A percentile compares a stretch with the other conserved stretches of the same genome.
Evolutionary conservation across 2,329 filamentous ascomycete species (phyloP).

Genomic region (Pseudopithomyces chartarum): DNA sequence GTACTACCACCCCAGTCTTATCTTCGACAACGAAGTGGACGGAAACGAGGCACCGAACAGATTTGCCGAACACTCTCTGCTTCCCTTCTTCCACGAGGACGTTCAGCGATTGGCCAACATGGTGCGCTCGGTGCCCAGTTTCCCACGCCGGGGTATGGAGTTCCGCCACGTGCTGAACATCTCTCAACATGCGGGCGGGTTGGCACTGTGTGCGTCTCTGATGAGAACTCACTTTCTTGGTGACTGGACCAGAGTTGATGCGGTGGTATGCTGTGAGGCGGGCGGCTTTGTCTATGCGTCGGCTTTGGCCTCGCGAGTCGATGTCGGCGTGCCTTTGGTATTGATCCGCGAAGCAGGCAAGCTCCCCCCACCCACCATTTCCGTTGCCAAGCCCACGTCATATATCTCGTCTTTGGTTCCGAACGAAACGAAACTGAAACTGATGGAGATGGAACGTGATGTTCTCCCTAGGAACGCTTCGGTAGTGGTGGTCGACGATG

Average conservation of each 20-base stretch:
- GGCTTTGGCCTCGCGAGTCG: slow-evolving; percentile 50
- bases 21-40: slow-evolving; percentile 58
- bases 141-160: slow-evolving; percentile 56
- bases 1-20: slow-evolving; percentile 50
- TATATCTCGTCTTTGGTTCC: slow-evolving; percentile 57
- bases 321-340: slow-evolving; percentile 52
- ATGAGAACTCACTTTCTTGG: slow-evolving; percentile 53
- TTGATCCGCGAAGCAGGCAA: slow-evolving; percentile 63
- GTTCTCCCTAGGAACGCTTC: slow-evolving; percentile 46
- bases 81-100: slow-evolving; percentile 55
- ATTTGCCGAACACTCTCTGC: slow-evolving; percentile 52
- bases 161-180: slow-evolving; percentile 66
- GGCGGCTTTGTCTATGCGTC: slow-evolving; percentile 64
- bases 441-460: slow-evolving; percentile 58
- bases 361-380: slow-evolving; percentile 62
- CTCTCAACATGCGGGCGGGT: slow-evolving; percentile 55
- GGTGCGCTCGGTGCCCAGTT: slow-evolving; percentile 56
- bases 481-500: slow-evolving; percentile 66
- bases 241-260: slow-evolving; percentile 54
- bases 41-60: slow-evolving; percentile 46
- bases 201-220: slow-evolving; percentile 58
- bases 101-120: slow-evolving; percentile 56
- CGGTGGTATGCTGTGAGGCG: slow-evolving; percentile 60
- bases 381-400: slow-evolving; percentile 54
- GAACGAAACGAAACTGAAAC: slow-evolving; percentile 30